phyloP scores from a whole-genome alignment of 2,329 filamentous ascomycete species.

The Coleophoma cylindrospora region DNA sequence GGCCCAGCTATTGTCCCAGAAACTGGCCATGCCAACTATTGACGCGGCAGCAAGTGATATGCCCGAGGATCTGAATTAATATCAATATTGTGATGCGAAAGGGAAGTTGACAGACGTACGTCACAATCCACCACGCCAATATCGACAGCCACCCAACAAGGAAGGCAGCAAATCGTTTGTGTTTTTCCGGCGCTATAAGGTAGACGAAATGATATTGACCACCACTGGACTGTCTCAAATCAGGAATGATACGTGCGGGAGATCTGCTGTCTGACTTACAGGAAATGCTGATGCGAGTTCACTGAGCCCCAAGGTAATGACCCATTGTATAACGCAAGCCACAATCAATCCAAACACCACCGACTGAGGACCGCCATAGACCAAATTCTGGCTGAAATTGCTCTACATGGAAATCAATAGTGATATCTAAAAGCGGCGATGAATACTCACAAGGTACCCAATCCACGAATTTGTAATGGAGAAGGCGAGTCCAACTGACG shows the following conservation, averaged over 20 bases:
- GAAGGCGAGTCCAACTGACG: conserved; percentile 21
- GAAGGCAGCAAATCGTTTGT: conserved; percentile 3
- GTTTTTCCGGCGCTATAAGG: conserved; percentile 11
- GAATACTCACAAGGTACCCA: conserved; percentile 14
- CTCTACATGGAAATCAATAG: not conserved
- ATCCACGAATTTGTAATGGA: conserved; percentile 28
- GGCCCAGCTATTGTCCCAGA: conserved; percentile 3
- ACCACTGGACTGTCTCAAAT: conserved; percentile 8
- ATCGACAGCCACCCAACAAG: conserved; percentile 5
- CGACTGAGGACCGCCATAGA: conserved; percentile 19
- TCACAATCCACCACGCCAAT: conserved; percentile 4
- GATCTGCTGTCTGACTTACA: not conserved
- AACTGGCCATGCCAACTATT: conserved; percentile 5
- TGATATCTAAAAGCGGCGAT: not conserved
- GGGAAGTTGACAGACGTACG: not conserved
- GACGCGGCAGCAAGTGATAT: not conserved
- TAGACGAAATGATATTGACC: conserved; percentile 29
- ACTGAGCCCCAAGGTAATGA: conserved; percentile 20
- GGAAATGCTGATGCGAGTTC: conserved; percentile 23
- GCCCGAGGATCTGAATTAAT: not conserved
- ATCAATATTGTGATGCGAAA: not conserved
- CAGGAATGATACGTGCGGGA: not conserved
- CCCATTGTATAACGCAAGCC: conserved; percentile 15
- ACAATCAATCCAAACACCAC: conserved; percentile 20
- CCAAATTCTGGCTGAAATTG: conserved; percentile 9